Percentiles rank a stretch among this genome's conserved stretches.
These are phyloP conservation scores for Phanerochaete carnosa DNA, from an alignment of 768 basidiomycete species.

Conservation along the genomic window DNA sequence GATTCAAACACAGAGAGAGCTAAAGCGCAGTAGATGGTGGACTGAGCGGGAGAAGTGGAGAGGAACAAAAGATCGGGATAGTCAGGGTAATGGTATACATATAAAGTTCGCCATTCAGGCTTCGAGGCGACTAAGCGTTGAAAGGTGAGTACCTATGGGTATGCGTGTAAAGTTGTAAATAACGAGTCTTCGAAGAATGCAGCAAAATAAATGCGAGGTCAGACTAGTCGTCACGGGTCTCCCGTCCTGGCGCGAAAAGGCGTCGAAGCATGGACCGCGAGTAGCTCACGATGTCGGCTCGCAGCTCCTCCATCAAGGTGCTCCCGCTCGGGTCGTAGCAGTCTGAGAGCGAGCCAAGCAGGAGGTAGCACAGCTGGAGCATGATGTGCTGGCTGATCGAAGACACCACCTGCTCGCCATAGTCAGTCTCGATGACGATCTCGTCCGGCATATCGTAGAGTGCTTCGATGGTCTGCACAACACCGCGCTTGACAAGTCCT, in stretches of 20 bases:
- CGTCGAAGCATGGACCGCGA: background rate
- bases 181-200: too few species aligned
- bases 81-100: too few species aligned
- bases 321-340: background rate
- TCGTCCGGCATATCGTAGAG: background rate
- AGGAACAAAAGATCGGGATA: too few species aligned
- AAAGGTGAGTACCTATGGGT: too few species aligned
- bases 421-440: background rate
- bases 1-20: too few species aligned
- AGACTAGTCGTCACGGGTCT: background rate
- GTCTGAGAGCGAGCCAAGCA: background rate
- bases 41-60: too few species aligned
- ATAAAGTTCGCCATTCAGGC: too few species aligned
- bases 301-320: background rate
- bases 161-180: too few species aligned
- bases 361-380: background rate
- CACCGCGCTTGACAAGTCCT: background rate
- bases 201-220: too few species aligned
- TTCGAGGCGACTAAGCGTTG: too few species aligned
- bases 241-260: background rate
- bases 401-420: background rate
- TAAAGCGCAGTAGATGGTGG: too few species aligned
- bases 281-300: background rate
- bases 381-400: background rate
- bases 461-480: background rate